phyloP scores from a whole-genome alignment of 1,284 basidiomycete species.

The Phlebopus sp. region DNA sequence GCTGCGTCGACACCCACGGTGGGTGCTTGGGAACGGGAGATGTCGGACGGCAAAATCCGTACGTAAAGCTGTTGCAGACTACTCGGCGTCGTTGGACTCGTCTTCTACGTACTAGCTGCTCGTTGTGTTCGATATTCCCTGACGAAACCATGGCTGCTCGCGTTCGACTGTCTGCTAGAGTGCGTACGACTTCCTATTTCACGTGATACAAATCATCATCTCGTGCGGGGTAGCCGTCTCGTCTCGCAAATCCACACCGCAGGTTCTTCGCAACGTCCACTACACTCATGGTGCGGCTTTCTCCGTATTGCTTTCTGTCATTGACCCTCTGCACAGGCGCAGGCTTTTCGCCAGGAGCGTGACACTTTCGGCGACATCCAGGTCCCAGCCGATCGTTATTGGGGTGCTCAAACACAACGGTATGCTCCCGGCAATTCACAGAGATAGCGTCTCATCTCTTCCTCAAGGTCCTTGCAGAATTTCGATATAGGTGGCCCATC shows the following conservation, averaged over 20 bases:
- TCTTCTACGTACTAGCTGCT: not conserved
- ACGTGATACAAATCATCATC: slow-evolving; percentile 23
- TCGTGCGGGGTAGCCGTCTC: slow-evolving; percentile 1
- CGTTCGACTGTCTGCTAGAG: slow-evolving; percentile 17
- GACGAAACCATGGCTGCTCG: slow-evolving; percentile 15
- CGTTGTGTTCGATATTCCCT: slow-evolving; percentile 1
- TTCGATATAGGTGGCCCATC: slow-evolving; percentile 97
- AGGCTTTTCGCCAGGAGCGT: slow-evolving; percentile 65
- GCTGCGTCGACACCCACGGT: not conserved
- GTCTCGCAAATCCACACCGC: too few species aligned
- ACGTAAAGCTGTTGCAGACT: slow-evolving; percentile 3
- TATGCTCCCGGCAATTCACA: slow-evolving; percentile 23
- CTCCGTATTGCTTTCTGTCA: not conserved
- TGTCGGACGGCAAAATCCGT: slow-evolving; percentile 19
- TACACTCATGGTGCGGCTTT: slow-evolving; percentile 45
- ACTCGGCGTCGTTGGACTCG: not conserved
- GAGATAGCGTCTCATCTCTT: slow-evolving; percentile 8
- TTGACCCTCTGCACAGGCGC: slow-evolving; percentile 25
- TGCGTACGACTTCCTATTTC: slow-evolving; percentile 16
- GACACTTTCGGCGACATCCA: slow-evolving; percentile 93
- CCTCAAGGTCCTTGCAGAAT: slow-evolving; percentile 84
- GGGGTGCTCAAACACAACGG: slow-evolving; percentile 99
- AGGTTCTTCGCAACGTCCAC: slow-evolving; percentile 37
- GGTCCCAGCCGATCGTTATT: slow-evolving; percentile 94
- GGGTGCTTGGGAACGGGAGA: slow-evolving; percentile 12